These are phyloP conservation scores for Amanita inopinata DNA, from an alignment of 768 basidiomycete genomes.

Conservation along the genomic window DNA sequence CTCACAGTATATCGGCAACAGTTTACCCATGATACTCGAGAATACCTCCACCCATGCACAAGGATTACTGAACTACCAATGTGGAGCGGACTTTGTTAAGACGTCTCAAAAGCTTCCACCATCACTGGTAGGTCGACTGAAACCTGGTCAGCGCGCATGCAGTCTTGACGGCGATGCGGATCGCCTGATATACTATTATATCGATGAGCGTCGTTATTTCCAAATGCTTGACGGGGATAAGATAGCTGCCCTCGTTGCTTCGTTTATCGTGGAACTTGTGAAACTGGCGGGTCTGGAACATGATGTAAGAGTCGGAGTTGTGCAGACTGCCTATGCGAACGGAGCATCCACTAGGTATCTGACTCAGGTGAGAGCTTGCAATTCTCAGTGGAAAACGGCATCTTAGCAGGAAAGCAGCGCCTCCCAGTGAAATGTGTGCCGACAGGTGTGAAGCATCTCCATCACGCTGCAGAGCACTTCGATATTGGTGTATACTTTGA, in stretches of 20 bases:
- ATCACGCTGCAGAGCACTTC: slow-evolving; percentile 92
- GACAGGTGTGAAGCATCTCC: slow-evolving; percentile 96
- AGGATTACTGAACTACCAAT: slow-evolving; percentile 75
- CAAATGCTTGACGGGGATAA: slow-evolving; percentile 97
- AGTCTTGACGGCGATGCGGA: slow-evolving; percentile 98
- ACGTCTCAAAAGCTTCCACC: slow-evolving; percentile 83
- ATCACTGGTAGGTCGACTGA: slow-evolving; percentile 50
- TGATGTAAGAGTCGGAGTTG: slow-evolving; percentile 80
- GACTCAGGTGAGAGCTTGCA: slow-evolving; percentile 44
- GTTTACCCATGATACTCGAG: slow-evolving; percentile 53
- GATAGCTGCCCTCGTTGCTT: slow-evolving; percentile 88
- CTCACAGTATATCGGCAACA: slow-evolving; percentile 44
- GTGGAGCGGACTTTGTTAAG: slow-evolving; percentile 97
- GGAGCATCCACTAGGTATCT: slow-evolving; percentile 94
- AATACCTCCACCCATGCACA: slow-evolving; percentile 57
- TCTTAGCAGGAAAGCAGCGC: slow-evolving; percentile 36
- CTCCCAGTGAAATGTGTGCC: slow-evolving; percentile 91
- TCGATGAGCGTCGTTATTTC: slow-evolving; percentile 70
- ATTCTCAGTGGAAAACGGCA: background rate
- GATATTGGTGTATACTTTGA: slow-evolving; percentile 99
- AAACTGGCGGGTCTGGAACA: slow-evolving; percentile 74
- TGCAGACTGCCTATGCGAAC: slow-evolving; percentile 98
- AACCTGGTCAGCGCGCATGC: slow-evolving; percentile 74
- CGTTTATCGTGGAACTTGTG: slow-evolving; percentile 86
- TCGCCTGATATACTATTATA: slow-evolving; percentile 90